Evolutionary conservation across 139 green algal species (phyloP), one percentile per base, ranked within the genome.

Genomic region (Chlorella ohadii): DNA sequence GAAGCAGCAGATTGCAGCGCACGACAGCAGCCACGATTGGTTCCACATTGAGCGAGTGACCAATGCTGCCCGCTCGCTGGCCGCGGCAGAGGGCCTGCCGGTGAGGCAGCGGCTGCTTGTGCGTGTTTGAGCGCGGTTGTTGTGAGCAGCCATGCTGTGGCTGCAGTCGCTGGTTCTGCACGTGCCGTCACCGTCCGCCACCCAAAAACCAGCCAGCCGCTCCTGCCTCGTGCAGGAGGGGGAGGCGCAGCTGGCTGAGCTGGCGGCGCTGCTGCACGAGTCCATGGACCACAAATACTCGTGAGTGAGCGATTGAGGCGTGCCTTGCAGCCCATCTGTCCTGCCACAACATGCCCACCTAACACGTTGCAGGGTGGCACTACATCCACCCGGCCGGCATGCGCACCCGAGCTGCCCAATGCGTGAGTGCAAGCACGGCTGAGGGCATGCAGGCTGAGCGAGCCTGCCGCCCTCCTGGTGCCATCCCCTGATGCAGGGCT

Each of bases 191-290:
- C n/a, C n/a, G n/a, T n/a, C n/a, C n/a, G n/a, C n/a, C n/a, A n/a
- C n/a, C n/a, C n/a, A n/a, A n/a, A n/a, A n/a, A n/a, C n/a, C n/a
- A n/a, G n/a, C n/a, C n/a, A n/a, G n/a, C n/a, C n/a, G n/a, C n/a
- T n/a, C n/a, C n/a, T n/a, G n/a, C n/a, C 51, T 22, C 22, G 51
- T 90, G 34, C 57, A 79, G 55, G 47, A 25, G 3, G 80, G 81
- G 15, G 51, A 74, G 12, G 20, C 74, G 34, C 33, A 85, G 5
- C 31, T 90, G 36, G 87, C 95, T 15, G 92, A 95, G 77, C 70
- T 96, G 33, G 92, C 85, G 0, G 92, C 91, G 1, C 77, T 95
- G 55, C 76, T 96, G 55, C 92, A 95, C 78, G 92, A 95, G n/a
- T 88, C 94, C 0, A 55, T 51, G 3, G 92, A 95, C 67, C 90